These are phyloP conservation scores for Cyberlindnera americana DNA, from an alignment of 805 yeast genomes.

Conservation along the genomic window DNA sequence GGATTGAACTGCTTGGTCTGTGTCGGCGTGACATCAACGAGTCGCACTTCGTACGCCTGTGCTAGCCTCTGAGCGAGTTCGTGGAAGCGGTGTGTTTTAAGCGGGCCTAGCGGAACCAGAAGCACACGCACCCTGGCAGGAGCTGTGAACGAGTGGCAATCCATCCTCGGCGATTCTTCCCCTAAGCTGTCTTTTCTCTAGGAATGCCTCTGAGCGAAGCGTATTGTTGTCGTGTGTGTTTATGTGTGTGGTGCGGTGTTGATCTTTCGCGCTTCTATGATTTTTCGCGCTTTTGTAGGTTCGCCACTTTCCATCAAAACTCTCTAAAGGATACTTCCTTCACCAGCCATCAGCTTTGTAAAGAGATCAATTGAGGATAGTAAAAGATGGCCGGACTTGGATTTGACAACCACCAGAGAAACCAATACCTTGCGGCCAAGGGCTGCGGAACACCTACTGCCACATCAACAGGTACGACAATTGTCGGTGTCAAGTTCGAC, in stretches of 20 bases:
- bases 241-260: no score
- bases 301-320: no score
- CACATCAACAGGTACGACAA: conserved; percentile 98
- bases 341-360: no score
- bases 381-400: conserved; percentile 77
- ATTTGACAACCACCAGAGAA: conserved; percentile 92
- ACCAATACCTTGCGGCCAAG: conserved; percentile 62
- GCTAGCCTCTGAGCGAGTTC: conserved; percentile 42
- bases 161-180: conserved; percentile 30
- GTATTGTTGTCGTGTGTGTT: no score
- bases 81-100: conserved; percentile 36
- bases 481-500: conserved; percentile 90
- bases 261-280: no score
- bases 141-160: conserved; percentile 47
- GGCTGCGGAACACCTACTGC: conserved; percentile 82
- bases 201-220: no score
- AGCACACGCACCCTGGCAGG: conserved; percentile 67
- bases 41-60: conserved; percentile 56
- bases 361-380: no score
- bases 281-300: conserved; percentile 4
- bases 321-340: no score
- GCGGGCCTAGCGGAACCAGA: conserved; percentile 61
- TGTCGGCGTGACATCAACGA: conserved; percentile 72
- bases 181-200: background rate
- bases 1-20: conserved; percentile 67